Percentiles rank a stretch among this genome's conserved stretches.
These are phyloP conservation scores for Leptographium lundbergii DNA, from an alignment of 2,329 filamentous ascomycete genomes.

Conservation along the genomic window DNA sequence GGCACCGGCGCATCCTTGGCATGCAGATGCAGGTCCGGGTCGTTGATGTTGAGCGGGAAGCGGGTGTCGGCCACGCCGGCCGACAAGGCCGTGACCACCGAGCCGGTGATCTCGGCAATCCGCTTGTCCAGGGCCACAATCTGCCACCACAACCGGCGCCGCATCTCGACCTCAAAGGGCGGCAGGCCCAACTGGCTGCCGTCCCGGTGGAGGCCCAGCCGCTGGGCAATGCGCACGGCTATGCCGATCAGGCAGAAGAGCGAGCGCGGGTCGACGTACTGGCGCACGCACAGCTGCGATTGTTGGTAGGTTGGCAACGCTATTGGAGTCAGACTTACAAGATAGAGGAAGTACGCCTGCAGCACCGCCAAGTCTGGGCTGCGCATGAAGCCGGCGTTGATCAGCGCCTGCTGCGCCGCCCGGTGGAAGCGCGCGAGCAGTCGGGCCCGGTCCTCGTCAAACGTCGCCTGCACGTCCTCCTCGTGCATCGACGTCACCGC, in stretches of 20 bases:
- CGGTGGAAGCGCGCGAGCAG: slow-evolving; percentile 41
- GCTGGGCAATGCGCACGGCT: slow-evolving; percentile 53
- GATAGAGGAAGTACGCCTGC: slow-evolving; percentile 55
- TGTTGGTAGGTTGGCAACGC: slow-evolving; percentile 16
- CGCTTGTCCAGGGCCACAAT: slow-evolving; percentile 56
- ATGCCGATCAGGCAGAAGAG: slow-evolving; percentile 51
- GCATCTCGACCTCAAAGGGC: slow-evolving; percentile 54
- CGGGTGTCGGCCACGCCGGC: slow-evolving; percentile 39
- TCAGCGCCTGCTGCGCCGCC: slow-evolving; percentile 50
- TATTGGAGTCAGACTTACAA: slow-evolving; percentile 32
- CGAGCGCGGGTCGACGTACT: slow-evolving; percentile 46
- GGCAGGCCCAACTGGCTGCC: slow-evolving; percentile 34
- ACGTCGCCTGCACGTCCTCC: slow-evolving; percentile 34
- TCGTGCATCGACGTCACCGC: slow-evolving; percentile 46
- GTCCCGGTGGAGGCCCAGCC: slow-evolving; percentile 57
- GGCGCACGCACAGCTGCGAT: slow-evolving; percentile 39
- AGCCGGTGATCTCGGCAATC: slow-evolving; percentile 53
- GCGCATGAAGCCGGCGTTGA: slow-evolving; percentile 54
- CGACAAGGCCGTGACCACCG: slow-evolving; percentile 41
- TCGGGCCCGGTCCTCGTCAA: slow-evolving; percentile 38
- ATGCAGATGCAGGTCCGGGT: slow-evolving; percentile 44
- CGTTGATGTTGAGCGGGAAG: slow-evolving; percentile 48
- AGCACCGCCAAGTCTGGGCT: slow-evolving; percentile 51
- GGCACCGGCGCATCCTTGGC: slow-evolving; percentile 39
- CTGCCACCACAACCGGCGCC: slow-evolving; percentile 64